phyloP scores from a whole-genome alignment of 2,329 filamentous ascomycete species.

The Apiospora rasikravindrae region DNA sequence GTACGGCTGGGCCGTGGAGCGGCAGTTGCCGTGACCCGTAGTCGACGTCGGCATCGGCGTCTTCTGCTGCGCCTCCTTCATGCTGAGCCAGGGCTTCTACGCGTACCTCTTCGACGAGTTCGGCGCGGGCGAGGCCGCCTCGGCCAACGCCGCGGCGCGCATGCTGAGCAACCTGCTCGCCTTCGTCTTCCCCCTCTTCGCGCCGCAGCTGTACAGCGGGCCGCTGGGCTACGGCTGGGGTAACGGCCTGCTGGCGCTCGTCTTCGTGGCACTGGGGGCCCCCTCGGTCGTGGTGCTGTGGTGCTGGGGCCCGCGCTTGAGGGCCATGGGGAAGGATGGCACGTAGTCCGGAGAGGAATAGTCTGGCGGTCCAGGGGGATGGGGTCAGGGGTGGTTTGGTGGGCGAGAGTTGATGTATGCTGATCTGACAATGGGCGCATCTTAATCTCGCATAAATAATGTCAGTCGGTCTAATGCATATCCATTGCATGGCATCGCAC shows the following conservation, averaged over 20 bases:
- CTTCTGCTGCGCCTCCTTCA: constrained; percentile 39
- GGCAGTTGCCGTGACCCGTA: constrained; percentile 42
- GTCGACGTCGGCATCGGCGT: constrained; percentile 44
- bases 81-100: constrained; percentile 35
- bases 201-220: constrained; percentile 43
- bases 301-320: constrained; percentile 46
- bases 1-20: constrained; percentile 51
- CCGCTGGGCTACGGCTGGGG: constrained; percentile 48
- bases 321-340: constrained; percentile 22
- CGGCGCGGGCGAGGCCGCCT: constrained; percentile 48
- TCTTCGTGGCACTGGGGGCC: constrained; percentile 46
- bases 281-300: constrained; percentile 51
- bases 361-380: too few species aligned
- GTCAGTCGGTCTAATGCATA: neutral
- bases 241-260: constrained; percentile 47
- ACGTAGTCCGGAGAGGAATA: too few species aligned
- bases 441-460: too few species aligned
- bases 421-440: neutral
- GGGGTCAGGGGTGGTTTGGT: neutral
- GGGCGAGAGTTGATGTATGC: neutral
- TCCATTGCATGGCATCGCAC: neutral
- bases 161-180: constrained; percentile 51
- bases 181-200: constrained; percentile 56
- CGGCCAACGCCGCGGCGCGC: constrained; percentile 51
- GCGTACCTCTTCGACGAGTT: constrained; percentile 53